Percentiles rank a stretch among this genome's conserved stretches.
Conservation (phyloP, 1,139 yeast species). For the Wickerhamomyces sp. region DNA sequence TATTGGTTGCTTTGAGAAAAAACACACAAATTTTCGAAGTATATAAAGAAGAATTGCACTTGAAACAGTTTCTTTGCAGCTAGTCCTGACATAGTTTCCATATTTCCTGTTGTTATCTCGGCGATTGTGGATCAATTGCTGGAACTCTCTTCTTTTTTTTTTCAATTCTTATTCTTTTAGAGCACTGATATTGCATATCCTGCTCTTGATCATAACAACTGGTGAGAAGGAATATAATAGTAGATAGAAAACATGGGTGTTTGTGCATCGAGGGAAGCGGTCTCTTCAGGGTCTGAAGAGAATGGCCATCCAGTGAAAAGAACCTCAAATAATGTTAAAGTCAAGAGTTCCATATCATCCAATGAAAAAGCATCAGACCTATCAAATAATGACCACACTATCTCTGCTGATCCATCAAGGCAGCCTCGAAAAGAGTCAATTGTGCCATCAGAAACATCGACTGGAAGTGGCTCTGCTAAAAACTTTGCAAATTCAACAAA, state of each 20-base stretch:
- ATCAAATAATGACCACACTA: background rate
- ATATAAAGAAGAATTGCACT: too few species aligned
- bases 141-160: too few species aligned
- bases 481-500: slow-evolving; percentile 4
- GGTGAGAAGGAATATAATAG: background rate
- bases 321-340: slow-evolving; percentile 2
- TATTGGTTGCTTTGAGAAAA: too few species aligned
- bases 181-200: background rate
- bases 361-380: slow-evolving; percentile 9
- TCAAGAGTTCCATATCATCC: slow-evolving; percentile 5
- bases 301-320: slow-evolving; percentile 4
- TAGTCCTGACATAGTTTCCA: too few species aligned
- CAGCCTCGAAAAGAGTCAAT: slow-evolving; percentile 15
- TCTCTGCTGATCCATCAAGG: background rate
- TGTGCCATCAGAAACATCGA: slow-evolving; percentile 17
- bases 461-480: slow-evolving; percentile 4
- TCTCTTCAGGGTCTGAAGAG: background rate
- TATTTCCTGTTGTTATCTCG: too few species aligned
- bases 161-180: too few species aligned
- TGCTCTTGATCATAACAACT: background rate
- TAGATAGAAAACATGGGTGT: slow-evolving; percentile 25
- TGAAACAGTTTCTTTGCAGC: too few species aligned
- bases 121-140: too few species aligned
- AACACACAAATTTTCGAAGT: too few species aligned
- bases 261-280: slow-evolving; percentile 27